Evolutionary conservation across 2,329 filamentous ascomycete species (phyloP).

Genomic region (Cercospora canescens): DNA sequence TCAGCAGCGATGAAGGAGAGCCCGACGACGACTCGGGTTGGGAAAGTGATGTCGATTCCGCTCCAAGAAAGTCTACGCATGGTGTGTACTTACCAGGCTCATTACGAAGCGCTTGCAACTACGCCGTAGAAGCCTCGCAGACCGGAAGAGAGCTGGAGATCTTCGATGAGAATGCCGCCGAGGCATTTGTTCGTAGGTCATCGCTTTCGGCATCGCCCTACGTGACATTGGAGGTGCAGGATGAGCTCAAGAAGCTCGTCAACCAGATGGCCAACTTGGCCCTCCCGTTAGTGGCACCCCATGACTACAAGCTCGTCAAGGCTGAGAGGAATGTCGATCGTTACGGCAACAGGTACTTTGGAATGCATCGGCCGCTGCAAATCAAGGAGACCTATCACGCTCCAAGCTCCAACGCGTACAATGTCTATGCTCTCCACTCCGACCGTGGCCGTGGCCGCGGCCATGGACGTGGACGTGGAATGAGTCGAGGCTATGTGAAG

Average conservation of each 20-base stretch:
- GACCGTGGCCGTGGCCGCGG: neutral
- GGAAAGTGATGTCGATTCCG: no score
- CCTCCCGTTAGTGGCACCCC: neutral
- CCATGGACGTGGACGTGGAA: neutral
- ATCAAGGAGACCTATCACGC: no score
- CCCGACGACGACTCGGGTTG: neutral
- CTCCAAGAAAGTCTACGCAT: neutral
- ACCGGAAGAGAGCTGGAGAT: constrained; percentile 4
- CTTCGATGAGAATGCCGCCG: constrained; percentile 1
- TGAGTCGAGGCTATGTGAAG: neutral
- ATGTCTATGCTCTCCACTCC: no score
- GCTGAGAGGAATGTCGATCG: neutral
- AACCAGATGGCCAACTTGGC: constrained; percentile 2
- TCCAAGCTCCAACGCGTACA: no score
- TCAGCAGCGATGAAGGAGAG: neutral
- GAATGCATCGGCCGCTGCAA: neutral
- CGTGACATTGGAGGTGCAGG: neutral
- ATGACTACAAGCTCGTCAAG: neutral
- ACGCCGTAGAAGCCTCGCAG: neutral
- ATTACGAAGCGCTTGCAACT: constrained; percentile 3
- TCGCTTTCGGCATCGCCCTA: neutral
- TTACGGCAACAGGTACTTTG: neutral
- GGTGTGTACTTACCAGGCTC: neutral
- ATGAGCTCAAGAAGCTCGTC: constrained; percentile 7
- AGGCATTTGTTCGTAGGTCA: neutral